Evolutionary conservation across 208 protist species (phyloP), one percentile per base, ranked within the genome.

Genomic region (Sergeia podlipaevii): DNA sequence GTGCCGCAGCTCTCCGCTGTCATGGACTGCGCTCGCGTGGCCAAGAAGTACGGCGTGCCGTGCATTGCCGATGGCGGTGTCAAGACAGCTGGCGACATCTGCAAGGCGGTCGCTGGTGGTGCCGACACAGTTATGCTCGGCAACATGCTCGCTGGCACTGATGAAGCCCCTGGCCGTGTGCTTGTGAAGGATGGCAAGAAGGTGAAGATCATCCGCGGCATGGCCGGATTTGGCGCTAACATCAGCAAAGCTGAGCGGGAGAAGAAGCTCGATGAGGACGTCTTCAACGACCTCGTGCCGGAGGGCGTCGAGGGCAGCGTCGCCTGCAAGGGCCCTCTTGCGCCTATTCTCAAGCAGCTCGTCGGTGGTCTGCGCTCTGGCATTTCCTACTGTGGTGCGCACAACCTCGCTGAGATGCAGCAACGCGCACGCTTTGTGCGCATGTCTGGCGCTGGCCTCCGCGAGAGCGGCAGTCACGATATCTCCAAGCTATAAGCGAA

Each of bases 31-130:
- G 57, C 71, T 4, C 68, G 77, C 15, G 74, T 87, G 24, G 87
- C 88, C 15, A 64, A 70, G 15, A 27, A 71, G 51, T n/a, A 81
- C 56, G 73, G 74, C 43, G 70, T 95, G 15, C 89, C 89, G 4
- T 80, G 84, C 72, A 97, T 97, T 52, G 85, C 91, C 30, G 91
- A 97, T 65, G 91, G 91, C 29, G 91, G 91, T 15, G 65, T 95
- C 26, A 81, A 86, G 51, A 78, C 60, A 30, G 61, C 80, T 1
- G 86, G 87, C 1, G 91, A 97, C 47, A 89, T 97, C 45, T 77
- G 77, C 69, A 91, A 93, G 50, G 91, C 91, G 33, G 88, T 96
- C 53, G 91, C 85, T 2, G 87, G 87, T 4, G 91, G 91, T 37
- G 87, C 91, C 2, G 70, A 81, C 52, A 86, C 81, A 7, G 87